Percentiles rank a stretch among this genome's conserved stretches.
Evolutionary conservation across 768 basidiomycete species (phyloP).

Genomic region (Krasilnikovozyma curviuscula): DNA sequence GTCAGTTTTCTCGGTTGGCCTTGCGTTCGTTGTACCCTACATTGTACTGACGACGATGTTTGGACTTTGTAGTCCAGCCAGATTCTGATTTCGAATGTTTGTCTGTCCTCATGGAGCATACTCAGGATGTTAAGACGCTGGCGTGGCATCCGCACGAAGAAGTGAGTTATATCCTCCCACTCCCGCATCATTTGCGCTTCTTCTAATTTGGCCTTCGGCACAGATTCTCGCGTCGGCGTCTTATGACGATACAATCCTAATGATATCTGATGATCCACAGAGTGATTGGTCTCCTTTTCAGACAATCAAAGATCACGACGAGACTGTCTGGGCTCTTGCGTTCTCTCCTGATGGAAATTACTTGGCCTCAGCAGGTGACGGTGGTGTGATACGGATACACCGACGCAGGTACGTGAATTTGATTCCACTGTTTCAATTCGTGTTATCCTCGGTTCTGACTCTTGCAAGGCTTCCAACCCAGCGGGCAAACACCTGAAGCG

Average conservation of each 20-base stretch:
- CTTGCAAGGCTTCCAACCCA: neutral
- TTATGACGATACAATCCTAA: conserved; percentile 88
- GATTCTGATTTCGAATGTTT: conserved; percentile 89
- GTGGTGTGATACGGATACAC: conserved; percentile 50
- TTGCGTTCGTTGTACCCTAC: neutral
- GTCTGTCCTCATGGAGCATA: conserved; percentile 88
- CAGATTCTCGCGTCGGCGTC: conserved; percentile 91
- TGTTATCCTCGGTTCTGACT: neutral
- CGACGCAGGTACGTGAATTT: neutral
- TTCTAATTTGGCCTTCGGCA: neutral
- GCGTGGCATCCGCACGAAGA: conserved; percentile 92
- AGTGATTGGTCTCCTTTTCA: conserved; percentile 85
- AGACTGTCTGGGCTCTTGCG: conserved; percentile 80
- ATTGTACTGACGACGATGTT: neutral
- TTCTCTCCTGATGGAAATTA: conserved; percentile 58
- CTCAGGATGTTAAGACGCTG: conserved; percentile 86
- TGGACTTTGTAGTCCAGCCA: conserved; percentile 46
- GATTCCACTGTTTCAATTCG: neutral
- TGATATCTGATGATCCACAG: conserved; percentile 78
- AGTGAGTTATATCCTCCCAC: conserved; percentile 38
- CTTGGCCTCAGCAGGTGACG: conserved; percentile 73
- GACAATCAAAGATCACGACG: conserved; percentile 59
- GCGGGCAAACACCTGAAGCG: neutral
- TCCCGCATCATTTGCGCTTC: too few species aligned
- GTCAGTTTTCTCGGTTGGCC: conserved; percentile 28